Base-by-base conservation (phyloP, 2,329 filamentous ascomycete genomes). In the Bretziella fagacearum region DNA sequence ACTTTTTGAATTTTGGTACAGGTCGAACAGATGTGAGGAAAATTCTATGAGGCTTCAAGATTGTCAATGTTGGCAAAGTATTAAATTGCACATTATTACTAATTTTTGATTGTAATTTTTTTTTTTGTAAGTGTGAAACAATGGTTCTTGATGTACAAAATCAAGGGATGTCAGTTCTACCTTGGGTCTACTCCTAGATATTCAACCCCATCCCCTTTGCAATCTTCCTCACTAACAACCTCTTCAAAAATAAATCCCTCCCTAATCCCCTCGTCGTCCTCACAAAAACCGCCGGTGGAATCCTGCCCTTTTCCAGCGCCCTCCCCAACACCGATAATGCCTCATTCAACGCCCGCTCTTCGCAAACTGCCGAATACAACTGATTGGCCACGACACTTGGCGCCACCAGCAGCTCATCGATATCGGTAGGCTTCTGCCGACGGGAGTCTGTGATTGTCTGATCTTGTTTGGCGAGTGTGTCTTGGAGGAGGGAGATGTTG, bases 331-430 rank as follows among this genome's bases (percentile, higher is more conserved):
- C 79, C 57, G 91, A 93, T 52, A 96, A 77, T 2, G 85, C 82
- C 59, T 95, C 89, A 26, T 81, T 81, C 41, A 93, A 73, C 2
- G 83, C 86, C 54, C 81, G 73, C 63, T 95, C 89, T 59, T 98
- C 91, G 1, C 86, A 85, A 23, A 87, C 84, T 2, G 93, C 68
- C 41, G 79, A 78, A 62, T 96, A 98, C 18, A 98, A 66, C 66
- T 98, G 91, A 54, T 89, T 87, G 0, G 83, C 84, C 3, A 95
- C 91, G 1, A 95, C 81, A 0, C 85, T 95, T 1, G 89, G 86
- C 2, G 87, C 85, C n/a, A 95, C 84, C 2, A 98, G 69, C 27
- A 96, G 71, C 51, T 93, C 86, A 59, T 98, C 91, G 42, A 96
- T 81, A 41, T 79, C 75, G 0, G 87, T 86, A 1, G 79, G 71